A percentile compares a stretch with the other conserved stretches of the same genome.
Evolutionary conservation across 2,329 filamentous ascomycete species (phyloP).

Genomic region (Colletotrichum sp.): DNA sequence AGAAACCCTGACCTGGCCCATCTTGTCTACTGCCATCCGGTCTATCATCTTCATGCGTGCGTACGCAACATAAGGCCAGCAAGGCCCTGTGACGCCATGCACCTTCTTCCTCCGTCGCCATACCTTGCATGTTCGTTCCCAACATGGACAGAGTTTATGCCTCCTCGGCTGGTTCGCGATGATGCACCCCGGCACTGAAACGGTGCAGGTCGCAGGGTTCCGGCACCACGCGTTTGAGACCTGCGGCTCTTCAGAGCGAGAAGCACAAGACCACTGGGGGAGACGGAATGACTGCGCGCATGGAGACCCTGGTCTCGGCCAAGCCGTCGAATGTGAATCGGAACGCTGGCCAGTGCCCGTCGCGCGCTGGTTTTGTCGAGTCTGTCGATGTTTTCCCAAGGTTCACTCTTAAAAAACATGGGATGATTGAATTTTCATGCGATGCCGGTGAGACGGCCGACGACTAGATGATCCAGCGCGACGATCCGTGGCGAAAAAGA

Average conservation of each 20-base stretch:
- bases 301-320: slow-evolving; percentile 6
- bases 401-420: background rate
- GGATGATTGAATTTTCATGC: slow-evolving; percentile 13
- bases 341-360: slow-evolving; percentile 9
- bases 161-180: background rate
- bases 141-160: slow-evolving; percentile 20
- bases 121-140: slow-evolving; percentile 16
- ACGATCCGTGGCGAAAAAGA: background rate
- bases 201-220: slow-evolving; percentile 33
- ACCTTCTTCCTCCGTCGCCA: background rate
- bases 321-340: slow-evolving; percentile 9
- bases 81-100: slow-evolving; percentile 8
- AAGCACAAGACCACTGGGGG: background rate
- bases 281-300: background rate
- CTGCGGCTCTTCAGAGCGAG: slow-evolving; percentile 26
- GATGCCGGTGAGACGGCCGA: slow-evolving; percentile 5
- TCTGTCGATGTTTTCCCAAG: background rate
- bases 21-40: slow-evolving; percentile 17
- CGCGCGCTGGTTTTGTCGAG: slow-evolving; percentile 7
- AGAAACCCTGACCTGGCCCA: slow-evolving; percentile 4
- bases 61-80: background rate
- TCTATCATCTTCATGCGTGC: slow-evolving; percentile 12
- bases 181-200: slow-evolving; percentile 29
- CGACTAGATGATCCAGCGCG: slow-evolving; percentile 10
- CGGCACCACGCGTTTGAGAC: slow-evolving; percentile 35